Percentiles rank a stretch among this genome's conserved stretches.
phyloP scores from a whole-genome alignment of 2,329 filamentous ascomycete genomes.

The Colletotrichum brevisporum region DNA sequence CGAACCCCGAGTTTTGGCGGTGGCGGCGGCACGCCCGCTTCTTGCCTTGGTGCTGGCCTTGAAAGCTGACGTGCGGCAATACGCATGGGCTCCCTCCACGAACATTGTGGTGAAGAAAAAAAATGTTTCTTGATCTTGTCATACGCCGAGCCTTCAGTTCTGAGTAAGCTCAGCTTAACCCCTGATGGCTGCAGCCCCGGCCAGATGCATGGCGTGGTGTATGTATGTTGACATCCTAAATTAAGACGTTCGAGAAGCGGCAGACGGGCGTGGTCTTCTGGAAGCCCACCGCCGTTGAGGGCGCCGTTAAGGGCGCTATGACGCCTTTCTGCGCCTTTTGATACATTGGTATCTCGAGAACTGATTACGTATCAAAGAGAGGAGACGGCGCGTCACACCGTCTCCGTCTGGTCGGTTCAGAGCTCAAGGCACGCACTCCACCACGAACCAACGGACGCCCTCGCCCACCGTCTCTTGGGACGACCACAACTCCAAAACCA shows the following conservation, averaged over 20 bases:
- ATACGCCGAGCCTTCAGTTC: neutral
- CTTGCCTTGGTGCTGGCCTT: too few relatives aligned
- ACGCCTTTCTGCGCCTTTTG: neutral
- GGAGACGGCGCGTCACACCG: slow-evolving; percentile 19
- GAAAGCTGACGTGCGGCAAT: neutral
- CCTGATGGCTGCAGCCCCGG: slow-evolving; percentile 20
- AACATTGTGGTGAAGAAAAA: neutral
- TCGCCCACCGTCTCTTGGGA: slow-evolving; percentile 22
- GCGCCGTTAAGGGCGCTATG: slow-evolving; percentile 28
- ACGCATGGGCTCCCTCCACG: neutral
- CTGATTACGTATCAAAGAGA: slow-evolving; percentile 18
- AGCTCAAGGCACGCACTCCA: slow-evolving; percentile 13
- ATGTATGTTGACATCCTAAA: slow-evolving; percentile 13
- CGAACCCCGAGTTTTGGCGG: neutral
- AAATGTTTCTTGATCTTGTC: slow-evolving; percentile 4
- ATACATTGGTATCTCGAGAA: slow-evolving; percentile 10
- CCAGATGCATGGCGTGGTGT: slow-evolving; percentile 5
- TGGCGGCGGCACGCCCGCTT: neutral
- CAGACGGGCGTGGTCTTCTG: slow-evolving; percentile 28
- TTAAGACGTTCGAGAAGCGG: slow-evolving; percentile 39
- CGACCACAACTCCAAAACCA: slow-evolving; percentile 19
- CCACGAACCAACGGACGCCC: slow-evolving; percentile 14
- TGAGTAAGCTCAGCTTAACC: slow-evolving; percentile 22
- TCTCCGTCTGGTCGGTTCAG: slow-evolving; percentile 22
- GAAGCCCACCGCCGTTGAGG: slow-evolving; percentile 35